Evolutionary conservation across 805 yeast species (phyloP).

Genomic region (Tetrapisispora pingtungensis): DNA sequence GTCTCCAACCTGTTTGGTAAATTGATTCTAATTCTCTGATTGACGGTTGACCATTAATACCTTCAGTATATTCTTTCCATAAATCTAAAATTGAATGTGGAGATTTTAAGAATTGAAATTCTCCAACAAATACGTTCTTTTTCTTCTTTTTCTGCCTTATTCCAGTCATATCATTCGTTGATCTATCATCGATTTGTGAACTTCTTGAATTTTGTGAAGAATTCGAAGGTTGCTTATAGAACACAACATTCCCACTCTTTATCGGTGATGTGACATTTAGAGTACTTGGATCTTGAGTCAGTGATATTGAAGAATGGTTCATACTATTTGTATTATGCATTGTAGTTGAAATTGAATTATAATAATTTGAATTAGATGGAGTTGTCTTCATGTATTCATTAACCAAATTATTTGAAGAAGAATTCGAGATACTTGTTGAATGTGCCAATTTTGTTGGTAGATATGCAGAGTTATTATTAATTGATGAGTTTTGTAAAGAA

Average conservation of each 20-base stretch:
- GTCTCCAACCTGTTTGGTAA: slow-evolving; percentile 47
- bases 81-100: slow-evolving; percentile 41
- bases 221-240: background rate
- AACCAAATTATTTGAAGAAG: background rate
- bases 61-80: slow-evolving; percentile 49
- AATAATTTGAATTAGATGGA: background rate
- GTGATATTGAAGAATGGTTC: background rate
- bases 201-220: background rate
- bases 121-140: slow-evolving; percentile 25
- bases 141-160: slow-evolving; percentile 8
- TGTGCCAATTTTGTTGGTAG: background rate
- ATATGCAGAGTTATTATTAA: slow-evolving; percentile 3
- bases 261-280: background rate
- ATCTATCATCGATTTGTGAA: background rate
- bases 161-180: background rate
- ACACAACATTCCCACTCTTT: background rate
- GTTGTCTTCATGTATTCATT: background rate
- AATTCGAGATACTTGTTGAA: background rate
- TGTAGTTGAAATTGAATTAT: background rate
- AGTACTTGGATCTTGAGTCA: background rate
- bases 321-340: slow-evolving; percentile 1
- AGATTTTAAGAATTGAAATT: slow-evolving; percentile 33
- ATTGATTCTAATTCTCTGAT: slow-evolving; percentile 38
- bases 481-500: background rate
- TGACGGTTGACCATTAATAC: slow-evolving; percentile 43